Evolutionary conservation across 2,329 filamentous ascomycete genomes (phyloP), one percentile per base, ranked within the genome.

Genomic region (Trichoderma brevicompactum): DNA sequence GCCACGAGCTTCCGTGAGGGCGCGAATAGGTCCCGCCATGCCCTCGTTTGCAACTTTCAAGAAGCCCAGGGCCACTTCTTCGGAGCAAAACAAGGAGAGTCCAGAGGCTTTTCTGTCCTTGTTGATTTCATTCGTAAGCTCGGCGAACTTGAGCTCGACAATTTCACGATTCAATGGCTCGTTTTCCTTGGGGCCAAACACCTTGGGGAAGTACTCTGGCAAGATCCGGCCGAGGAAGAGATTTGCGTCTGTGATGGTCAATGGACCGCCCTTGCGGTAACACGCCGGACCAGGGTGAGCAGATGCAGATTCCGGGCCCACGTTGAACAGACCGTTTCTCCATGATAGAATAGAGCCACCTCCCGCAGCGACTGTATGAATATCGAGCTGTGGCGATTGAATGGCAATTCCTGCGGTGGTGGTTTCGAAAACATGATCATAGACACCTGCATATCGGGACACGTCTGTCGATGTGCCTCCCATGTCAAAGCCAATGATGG

Each of bases 371-470:
- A 93, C 90, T 1, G 91, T 94, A 73, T 92, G 92, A 74, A 94
- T 93, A 70, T 94, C 91, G 1, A 94, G 83, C 72, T 94, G 91
- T 0, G 91, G 91, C 1, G 87, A 89, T 68, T 93, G 90, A 10
- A 94, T 92, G 1, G 89, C 89, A 1, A 94, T 87, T 12, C 91
- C 91, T 0, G 91, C 91, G 0, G 89, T 92, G 0, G 89, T 92
- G 0, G 89, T 92, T 72, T 92, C 90, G 67, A 93, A 92, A 0
- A 79, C 73, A 53, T 81, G 78, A 34, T 79, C 79, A 38, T 77
- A 77, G 2, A 74, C 73, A 1, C 79, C 79, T 2, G 74, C 87
- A 69, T 90, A 92, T 43, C 90, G 81, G 32, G 87, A 90, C 8
- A 92, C 89, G 72, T 92, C 90, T 1, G 90, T 92, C 34, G 85